Evolutionary conservation across 2,329 filamentous ascomycete genomes (phyloP), one percentile per base, ranked within the genome.

Genomic region (Xylariaceae sp.): DNA sequence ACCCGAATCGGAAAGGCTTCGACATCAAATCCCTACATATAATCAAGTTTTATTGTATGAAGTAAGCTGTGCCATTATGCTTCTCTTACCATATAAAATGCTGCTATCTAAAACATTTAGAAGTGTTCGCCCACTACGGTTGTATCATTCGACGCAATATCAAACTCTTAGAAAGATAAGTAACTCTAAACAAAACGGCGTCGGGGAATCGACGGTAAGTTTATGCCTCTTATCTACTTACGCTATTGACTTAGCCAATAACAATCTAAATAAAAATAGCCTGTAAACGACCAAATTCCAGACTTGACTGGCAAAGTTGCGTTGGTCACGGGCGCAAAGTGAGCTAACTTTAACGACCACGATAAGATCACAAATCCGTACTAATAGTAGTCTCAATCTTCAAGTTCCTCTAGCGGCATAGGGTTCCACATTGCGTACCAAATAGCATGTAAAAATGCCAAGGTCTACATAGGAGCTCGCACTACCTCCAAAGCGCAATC

Each of bases 391-490:
- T 38, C 34, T 10, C 34, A 38, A 38, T 38, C 11, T 4, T 17
- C 16, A 11, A 48, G 46, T 22, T 48, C 46, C 11, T 39, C 36
- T 6, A 38, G 39, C n/a, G 46, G 46, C 7, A 16, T 48, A 3
- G 46, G 46, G 12, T 48, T 41, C 17, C 46, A 48, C 31, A 40
- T 31, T 14, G 46, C 46, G 6, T 42, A 42, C 16, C 46, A 31
- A 16, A 36, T 48, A 4, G 46, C 46, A 10, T 31, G n/a, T 13
- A 28, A n/a, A 13, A 39, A 39, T 16, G 46, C 46, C 22, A 38
- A 39, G 19, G 46, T 48, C 28, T 48, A 48, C 11, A 18, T 48
- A 19, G 39, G 46, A 5, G 46, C 46, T 7, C 46, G 46, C 19
- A 48, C 13, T 9, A 22, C n/a, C 22, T 16, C 39, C 22, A 48